phyloP scores from a whole-genome alignment of 164 flowering plant species.

The Aristolochia fimbriata region DNA sequence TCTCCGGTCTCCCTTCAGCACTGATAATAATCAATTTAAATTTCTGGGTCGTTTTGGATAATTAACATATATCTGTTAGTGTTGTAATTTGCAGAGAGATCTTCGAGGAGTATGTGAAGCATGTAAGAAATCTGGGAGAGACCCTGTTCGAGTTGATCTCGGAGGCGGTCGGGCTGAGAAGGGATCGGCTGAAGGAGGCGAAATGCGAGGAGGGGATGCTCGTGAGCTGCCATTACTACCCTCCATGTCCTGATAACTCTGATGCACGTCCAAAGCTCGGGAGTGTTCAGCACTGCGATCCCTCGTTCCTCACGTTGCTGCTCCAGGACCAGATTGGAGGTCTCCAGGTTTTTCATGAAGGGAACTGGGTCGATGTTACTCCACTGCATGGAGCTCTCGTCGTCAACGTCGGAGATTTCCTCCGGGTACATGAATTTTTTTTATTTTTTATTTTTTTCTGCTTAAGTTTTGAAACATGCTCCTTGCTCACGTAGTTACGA shows the following conservation, averaged over 20 bases:
- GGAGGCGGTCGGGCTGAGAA: conserved; percentile 18
- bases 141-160: conserved; percentile 20
- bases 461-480: background rate
- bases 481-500: too few species aligned
- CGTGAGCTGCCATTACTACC: conserved; percentile 26
- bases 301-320: conserved; percentile 28
- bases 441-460: background rate
- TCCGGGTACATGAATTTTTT: conserved; percentile 19
- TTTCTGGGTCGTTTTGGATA: too few species aligned
- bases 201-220: conserved; percentile 12
- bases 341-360: conserved; percentile 29
- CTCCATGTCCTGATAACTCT: conserved; percentile 42
- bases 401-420: conserved; percentile 34
- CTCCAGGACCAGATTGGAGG: conserved; percentile 39
- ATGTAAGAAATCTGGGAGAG: conserved; percentile 11
- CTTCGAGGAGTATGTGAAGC: conserved; percentile 13
- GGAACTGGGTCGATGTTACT: conserved; percentile 31
- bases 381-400: conserved; percentile 28
- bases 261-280: conserved; percentile 31
- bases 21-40: too few species aligned
- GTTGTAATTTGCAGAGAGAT: conserved; percentile 19
- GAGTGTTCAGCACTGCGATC: conserved; percentile 25
- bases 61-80: background rate
- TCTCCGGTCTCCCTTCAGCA: too few species aligned
- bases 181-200: conserved; percentile 11